Evolutionary conservation across 805 yeast genomes (phyloP).

Genomic region (Metschnikowia hibisci): DNA sequence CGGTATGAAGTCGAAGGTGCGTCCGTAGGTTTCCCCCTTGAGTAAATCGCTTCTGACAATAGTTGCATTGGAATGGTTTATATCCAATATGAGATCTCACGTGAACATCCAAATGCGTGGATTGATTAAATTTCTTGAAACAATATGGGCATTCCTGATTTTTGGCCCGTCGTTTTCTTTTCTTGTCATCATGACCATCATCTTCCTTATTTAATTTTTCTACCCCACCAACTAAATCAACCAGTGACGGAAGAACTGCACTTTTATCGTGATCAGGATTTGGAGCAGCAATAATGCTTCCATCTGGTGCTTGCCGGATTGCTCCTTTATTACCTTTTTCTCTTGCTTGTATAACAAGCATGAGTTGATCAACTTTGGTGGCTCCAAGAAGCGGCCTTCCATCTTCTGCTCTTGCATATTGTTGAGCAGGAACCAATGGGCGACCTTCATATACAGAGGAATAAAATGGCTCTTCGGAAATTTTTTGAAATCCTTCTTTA

Average conservation of each 20-base stretch:
- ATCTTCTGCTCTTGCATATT: conserved; percentile 49
- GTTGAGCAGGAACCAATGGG: conserved; percentile 44
- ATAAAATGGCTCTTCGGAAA: background rate
- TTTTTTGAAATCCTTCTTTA: background rate
- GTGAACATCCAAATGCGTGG: conserved; percentile 91
- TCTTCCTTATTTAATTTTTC: conserved; percentile 47
- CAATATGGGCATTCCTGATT: conserved; percentile 75
- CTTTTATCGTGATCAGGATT: conserved; percentile 18
- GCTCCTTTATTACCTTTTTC: conserved; percentile 68
- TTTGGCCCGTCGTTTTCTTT: conserved; percentile 34
- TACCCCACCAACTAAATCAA: conserved; percentile 74
- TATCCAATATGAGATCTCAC: conserved; percentile 82
- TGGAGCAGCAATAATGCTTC: conserved; percentile 53
- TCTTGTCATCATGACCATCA: conserved; percentile 19
- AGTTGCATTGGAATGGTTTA: conserved; percentile 77
- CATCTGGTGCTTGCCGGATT: conserved; percentile 64
- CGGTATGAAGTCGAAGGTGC: conserved; percentile 82
- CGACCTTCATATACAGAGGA: conserved; percentile 9
- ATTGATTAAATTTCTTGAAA: conserved; percentile 74
- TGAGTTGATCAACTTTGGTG: conserved; percentile 84
- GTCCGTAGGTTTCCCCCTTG: conserved; percentile 90
- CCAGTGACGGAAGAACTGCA: conserved; percentile 50
- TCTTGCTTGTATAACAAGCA: conserved; percentile 88
- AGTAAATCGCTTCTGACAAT: conserved; percentile 77
- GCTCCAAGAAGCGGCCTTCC: conserved; percentile 75